These are phyloP conservation scores for Talaromyces piceae DNA, from an alignment of 2,329 filamentous ascomycete species.

Conservation along the genomic window DNA sequence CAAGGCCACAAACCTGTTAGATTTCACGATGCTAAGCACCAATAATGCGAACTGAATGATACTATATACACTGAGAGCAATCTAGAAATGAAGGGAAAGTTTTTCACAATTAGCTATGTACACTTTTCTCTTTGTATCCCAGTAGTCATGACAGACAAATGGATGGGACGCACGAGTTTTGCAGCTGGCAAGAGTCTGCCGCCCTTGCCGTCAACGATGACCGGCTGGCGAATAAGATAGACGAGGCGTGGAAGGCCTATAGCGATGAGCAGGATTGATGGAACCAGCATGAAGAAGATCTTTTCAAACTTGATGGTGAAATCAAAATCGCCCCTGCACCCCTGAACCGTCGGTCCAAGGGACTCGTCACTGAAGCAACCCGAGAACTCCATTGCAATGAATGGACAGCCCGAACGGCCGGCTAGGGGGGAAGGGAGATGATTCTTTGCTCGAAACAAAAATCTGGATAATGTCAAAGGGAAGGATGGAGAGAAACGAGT, in stretches of 20 bases:
- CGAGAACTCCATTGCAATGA: conserved; percentile 2
- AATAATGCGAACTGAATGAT: conserved; percentile 1
- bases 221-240: conserved; percentile 1
- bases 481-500: neutral
- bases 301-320: conserved; percentile 6
- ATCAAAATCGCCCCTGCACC: conserved; percentile 3
- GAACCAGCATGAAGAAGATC: conserved; percentile 1
- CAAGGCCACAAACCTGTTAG: conserved; percentile 1
- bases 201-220: neutral
- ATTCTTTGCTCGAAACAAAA: neutral
- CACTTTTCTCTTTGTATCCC: neutral
- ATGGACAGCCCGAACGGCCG: neutral
- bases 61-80: conserved; percentile 2
- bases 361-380: conserved; percentile 4
- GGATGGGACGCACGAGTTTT: conserved; percentile 5
- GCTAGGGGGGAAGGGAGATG: conserved; percentile 1
- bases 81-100: neutral
- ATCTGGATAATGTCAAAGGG: neutral
- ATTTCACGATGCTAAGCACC: conserved; percentile 5
- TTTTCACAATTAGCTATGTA: neutral
- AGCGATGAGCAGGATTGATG: conserved; percentile 1
- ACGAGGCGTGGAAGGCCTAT: conserved; percentile 1
- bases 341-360: conserved; percentile 3
- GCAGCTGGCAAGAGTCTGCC: conserved; percentile 6
- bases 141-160: conserved; percentile 2